Conservation (phyloP, 108 stramenopile genomes). For the Skeletonema potamos region DNA sequence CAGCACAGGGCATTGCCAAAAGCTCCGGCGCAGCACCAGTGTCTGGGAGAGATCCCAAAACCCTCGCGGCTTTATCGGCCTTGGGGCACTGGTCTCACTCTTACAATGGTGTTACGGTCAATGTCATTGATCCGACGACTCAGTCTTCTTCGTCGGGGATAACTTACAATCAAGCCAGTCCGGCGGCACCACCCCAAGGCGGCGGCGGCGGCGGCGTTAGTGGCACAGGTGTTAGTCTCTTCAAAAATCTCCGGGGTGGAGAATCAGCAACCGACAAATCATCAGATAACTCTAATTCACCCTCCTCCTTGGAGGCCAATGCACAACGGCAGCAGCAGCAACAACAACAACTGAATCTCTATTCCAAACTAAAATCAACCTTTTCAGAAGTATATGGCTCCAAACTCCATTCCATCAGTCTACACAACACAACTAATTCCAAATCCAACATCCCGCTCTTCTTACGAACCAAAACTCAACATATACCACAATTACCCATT, state of each 20-base stretch:
- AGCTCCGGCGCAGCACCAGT: background rate
- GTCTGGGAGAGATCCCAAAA: constrained; percentile 12
- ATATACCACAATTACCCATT: constrained; percentile 52
- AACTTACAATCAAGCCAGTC: constrained; percentile 8
- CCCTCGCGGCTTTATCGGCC: constrained; percentile 24
- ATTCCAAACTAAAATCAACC: constrained; percentile 47
- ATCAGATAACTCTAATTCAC: background rate
- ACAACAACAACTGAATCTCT: constrained; percentile 36
- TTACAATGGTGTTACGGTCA: constrained; percentile 40
- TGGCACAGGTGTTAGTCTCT: too few species aligned
- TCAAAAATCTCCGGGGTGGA: background rate
- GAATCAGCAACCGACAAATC: background rate
- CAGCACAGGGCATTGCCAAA: constrained; percentile 21
- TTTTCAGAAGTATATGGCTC: constrained; percentile 53
- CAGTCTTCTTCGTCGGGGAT: constrained; percentile 5
- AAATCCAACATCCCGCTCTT: background rate
- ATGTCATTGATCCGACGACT: constrained; percentile 81
- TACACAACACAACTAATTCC: constrained; percentile 53
- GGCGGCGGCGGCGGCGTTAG: background rate
- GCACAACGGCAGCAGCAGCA: too few species aligned
- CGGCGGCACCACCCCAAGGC: constrained; percentile 15
- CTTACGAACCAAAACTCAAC: constrained; percentile 11
- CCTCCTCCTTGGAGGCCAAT: background rate
- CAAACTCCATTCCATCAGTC: constrained; percentile 61
- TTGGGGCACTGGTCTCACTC: constrained; percentile 22